These are phyloP conservation scores for Cerrena zonata DNA, from an alignment of 1,284 basidiomycete genomes.

Conservation along the genomic window DNA sequence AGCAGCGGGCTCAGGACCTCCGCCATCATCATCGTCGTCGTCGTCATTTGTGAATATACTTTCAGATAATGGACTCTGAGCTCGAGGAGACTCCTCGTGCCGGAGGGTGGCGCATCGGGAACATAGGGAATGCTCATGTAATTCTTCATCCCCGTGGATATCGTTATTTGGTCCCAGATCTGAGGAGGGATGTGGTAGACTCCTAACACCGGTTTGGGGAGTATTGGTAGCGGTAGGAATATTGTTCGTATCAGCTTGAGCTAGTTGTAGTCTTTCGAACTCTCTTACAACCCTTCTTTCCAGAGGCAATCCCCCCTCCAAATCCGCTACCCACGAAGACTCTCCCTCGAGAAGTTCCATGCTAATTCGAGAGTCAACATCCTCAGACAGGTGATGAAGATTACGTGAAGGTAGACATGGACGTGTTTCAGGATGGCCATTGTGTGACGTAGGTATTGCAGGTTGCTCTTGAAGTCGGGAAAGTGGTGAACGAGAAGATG, in stretches of 20 bases:
- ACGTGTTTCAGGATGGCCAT: too few relatives aligned
- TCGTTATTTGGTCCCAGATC: background rate
- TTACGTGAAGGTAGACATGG: too few relatives aligned
- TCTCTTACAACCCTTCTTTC: conserved; percentile 26
- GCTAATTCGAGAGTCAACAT: conserved; percentile 5
- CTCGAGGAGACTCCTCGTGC: background rate
- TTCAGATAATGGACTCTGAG: background rate
- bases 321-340: conserved; percentile 29
- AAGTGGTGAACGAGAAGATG: background rate
- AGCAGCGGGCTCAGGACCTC: conserved; percentile 4
- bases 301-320: conserved; percentile 22
- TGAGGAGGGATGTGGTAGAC: background rate
- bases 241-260: conserved; percentile 13
- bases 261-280: conserved; percentile 18
- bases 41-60: conserved; percentile 1
- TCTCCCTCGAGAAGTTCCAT: conserved; percentile 23
- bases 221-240: too few relatives aligned
- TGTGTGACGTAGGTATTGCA: too few relatives aligned
- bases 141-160: too few relatives aligned
- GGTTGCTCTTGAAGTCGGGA: background rate
- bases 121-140: background rate
- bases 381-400: background rate
- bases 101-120: background rate
- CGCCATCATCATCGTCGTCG: conserved; percentile 9
- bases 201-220: conserved; percentile 5